Conservation (phyloP, 2,329 filamentous ascomycete genomes). For the Trichoderma sp. region DNA sequence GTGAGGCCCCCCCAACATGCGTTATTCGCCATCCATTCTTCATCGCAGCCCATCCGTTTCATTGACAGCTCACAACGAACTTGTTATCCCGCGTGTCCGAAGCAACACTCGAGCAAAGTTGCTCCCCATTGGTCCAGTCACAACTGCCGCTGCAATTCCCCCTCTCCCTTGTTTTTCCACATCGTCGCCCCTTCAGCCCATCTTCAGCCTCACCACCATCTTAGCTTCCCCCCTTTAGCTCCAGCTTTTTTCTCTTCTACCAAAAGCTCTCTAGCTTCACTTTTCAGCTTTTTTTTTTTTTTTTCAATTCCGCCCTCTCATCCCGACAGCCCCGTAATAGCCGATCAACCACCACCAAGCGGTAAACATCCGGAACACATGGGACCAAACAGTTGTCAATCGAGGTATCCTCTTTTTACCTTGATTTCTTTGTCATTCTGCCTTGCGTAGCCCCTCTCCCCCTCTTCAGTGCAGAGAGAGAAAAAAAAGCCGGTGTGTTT, state of each 20-base stretch:
- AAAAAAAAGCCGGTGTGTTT: background rate
- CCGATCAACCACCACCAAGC: background rate
- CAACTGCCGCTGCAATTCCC: background rate
- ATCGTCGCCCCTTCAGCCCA: background rate
- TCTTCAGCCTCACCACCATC: slow-evolving; percentile 8
- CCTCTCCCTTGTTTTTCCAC: background rate
- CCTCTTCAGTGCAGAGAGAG: no score
- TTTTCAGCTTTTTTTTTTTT: background rate
- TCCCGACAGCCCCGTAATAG: slow-evolving; percentile 8
- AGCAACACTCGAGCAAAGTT: background rate
- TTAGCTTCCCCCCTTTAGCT: background rate
- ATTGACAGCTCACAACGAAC: background rate
- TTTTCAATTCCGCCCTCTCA: background rate
- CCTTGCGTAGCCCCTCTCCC: background rate
- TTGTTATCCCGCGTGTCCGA: background rate
- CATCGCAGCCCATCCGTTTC: background rate
- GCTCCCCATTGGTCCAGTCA: background rate
- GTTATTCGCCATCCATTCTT: background rate
- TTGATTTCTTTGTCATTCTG: background rate
- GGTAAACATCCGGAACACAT: background rate
- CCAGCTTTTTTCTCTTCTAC: background rate
- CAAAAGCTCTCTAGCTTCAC: background rate
- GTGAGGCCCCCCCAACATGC: background rate
- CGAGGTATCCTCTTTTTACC: background rate
- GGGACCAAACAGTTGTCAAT: background rate